Base-by-base conservation (phyloP, 176 grass and related monocot genomes). In the Oryza longistaminata region DNA sequence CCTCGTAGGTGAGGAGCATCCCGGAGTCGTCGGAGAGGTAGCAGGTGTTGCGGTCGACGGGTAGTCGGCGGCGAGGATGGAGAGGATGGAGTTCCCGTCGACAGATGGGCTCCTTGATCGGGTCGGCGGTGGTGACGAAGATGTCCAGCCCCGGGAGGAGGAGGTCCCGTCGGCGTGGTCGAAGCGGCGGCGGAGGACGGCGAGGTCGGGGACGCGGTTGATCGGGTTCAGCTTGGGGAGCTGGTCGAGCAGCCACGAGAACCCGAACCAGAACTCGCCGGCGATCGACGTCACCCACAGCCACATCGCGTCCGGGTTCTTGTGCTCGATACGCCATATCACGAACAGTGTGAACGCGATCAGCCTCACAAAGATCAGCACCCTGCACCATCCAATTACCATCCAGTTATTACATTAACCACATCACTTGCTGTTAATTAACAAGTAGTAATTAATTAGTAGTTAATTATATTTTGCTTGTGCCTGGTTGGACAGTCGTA, bases 21-120 rank as follows among this genome's bases (percentile, higher is more conserved):
- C 96, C 96, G 0, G 85, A 87, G 87, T 98, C 96, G 85, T 98
- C 96, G 6, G 96, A 98, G 50, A 98, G 87, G 81, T 98, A 98
- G 81, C 95, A 98, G 7, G 91, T 72, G 70, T 90, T 88, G 40
- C 86, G 83, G 76, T 98, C 81, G 0, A 95, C 89, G 11, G 96
- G 84, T 92, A 98, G 79, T 98, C 96, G 55, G 93, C 85, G 64
- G 96, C 93, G 10, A 98, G 93, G 82, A 98, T 98, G 73, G 96
- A 98, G 4, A 98, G 96, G 68, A 98, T 79, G 21, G 96, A 95
- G 82, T 98, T 98, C 43, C 91, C 0, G 96, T 98, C 24, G 92
- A 92, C 1, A 98, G 39, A 91, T 83, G 7, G 96, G 96, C 80
- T 98, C 96, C 87, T 98, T 98, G 80, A 95, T 70, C 0, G 96